A percentile compares a stretch with the other conserved stretches of the same genome.
phyloP scores from a whole-genome alignment of 805 yeast species.

The Dipodascus geniculatus region DNA sequence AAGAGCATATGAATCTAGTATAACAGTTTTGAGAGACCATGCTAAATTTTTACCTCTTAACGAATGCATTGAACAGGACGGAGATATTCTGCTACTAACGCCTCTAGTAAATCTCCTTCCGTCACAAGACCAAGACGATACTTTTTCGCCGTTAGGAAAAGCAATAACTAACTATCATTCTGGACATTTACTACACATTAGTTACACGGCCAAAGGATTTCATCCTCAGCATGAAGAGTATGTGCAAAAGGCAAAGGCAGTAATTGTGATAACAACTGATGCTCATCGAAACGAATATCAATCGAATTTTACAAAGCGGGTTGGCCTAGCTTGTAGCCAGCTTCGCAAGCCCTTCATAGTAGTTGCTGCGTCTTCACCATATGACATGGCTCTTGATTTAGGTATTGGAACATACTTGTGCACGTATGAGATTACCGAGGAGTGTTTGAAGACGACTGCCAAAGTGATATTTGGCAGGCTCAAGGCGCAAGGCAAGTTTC shows the following conservation, averaged over 20 bases:
- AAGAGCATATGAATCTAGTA: conserved; percentile 37
- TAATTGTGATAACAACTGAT: conserved; percentile 37
- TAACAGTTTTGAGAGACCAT: conserved; percentile 44
- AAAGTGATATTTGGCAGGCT: conserved; percentile 43
- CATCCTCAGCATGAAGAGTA: conserved; percentile 43
- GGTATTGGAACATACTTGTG: conserved; percentile 45
- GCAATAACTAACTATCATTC: conserved; percentile 30
- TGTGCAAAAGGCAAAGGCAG: conserved; percentile 38
- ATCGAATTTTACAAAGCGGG: conserved; percentile 47
- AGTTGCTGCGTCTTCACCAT: conserved; percentile 52
- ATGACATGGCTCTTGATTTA: conserved; percentile 45
- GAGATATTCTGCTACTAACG: conserved; percentile 24
- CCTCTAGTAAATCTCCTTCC: conserved; percentile 33
- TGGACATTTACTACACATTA: conserved; percentile 43
- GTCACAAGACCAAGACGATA: conserved; percentile 32
- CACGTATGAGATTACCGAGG: conserved; percentile 47
- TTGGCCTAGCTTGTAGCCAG: conserved; percentile 40
- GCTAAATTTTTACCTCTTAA: conserved; percentile 34
- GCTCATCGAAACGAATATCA: conserved; percentile 51
- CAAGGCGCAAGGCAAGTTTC: conserved; percentile 42
- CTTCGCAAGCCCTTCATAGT: conserved; percentile 41
- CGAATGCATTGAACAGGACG: conserved; percentile 26
- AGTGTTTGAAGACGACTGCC: conserved; percentile 38
- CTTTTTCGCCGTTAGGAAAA: conserved; percentile 35
- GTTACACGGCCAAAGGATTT: conserved; percentile 41